Evolutionary conservation across 345 rosid species (phyloP).

Genomic region (Dipteronia sinensis): DNA sequence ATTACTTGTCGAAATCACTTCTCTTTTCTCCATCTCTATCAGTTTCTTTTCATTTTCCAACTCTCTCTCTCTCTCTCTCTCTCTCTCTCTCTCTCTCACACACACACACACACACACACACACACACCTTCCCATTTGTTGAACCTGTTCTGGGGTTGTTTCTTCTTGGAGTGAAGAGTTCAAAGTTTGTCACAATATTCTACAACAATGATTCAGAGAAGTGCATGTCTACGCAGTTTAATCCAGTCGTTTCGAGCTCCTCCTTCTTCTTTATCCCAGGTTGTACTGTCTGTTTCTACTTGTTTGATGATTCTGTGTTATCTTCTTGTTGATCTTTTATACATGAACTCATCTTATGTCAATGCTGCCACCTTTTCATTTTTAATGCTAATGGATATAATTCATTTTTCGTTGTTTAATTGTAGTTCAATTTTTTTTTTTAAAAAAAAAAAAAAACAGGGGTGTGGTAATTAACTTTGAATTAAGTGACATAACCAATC

Average conservation of each 20-base stretch:
- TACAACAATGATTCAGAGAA: conserved; percentile 27
- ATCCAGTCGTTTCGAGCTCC: conserved; percentile 21
- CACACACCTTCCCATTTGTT: not conserved
- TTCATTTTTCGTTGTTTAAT: not conserved
- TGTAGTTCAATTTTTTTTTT: too few relatives aligned
- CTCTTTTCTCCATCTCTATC: not conserved
- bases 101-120: too few relatives aligned
- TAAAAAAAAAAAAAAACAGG: too few relatives aligned
- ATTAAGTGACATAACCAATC: too few relatives aligned
- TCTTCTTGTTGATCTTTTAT: not conserved
- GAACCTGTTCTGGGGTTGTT: not conserved
- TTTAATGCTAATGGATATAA: not conserved
- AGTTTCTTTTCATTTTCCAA: not conserved
- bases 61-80: not conserved
- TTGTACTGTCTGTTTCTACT: not conserved
- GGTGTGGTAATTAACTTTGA: too few relatives aligned
- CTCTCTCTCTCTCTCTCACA: too few relatives aligned
- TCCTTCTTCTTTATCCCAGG: conserved; percentile 28
- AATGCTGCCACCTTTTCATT: too few relatives aligned
- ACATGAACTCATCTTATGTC: not conserved
- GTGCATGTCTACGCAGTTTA: conserved; percentile 23
- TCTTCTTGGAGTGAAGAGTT: not conserved
- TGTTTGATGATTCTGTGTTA: not conserved
- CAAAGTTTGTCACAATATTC: not conserved
- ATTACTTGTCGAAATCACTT: not conserved